Evolutionary conservation across 305 asterid species (phyloP).

Genomic region (Ilex paraguariensis): DNA sequence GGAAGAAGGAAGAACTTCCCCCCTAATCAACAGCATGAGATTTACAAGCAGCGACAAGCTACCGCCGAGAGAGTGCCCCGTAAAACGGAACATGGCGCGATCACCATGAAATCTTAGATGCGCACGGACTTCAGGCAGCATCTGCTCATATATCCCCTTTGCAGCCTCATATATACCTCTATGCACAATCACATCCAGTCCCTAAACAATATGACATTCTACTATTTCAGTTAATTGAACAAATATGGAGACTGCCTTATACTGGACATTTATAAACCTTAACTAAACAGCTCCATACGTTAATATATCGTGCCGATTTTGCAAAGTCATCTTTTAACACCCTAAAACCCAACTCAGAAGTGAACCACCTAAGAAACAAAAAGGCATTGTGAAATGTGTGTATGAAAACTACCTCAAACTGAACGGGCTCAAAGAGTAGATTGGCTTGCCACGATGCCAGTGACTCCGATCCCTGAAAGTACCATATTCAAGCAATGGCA

Average conservation of each 20-base stretch:
- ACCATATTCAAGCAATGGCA: background rate
- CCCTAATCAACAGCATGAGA: conserved; percentile 80
- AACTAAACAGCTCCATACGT: background rate
- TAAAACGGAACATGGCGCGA: conserved; percentile 68
- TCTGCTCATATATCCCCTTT: conserved; percentile 86
- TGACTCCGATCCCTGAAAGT: conserved; percentile 82
- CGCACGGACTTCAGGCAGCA: conserved; percentile 71
- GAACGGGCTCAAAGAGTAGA: conserved; percentile 82
- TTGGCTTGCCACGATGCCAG: conserved; percentile 97
- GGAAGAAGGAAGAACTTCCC: conserved; percentile 61
- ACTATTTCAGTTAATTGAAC: background rate
- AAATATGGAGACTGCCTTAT: background rate
- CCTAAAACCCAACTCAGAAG: no score
- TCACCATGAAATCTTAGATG: conserved; percentile 58
- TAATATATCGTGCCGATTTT: background rate
- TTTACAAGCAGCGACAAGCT: conserved; percentile 78
- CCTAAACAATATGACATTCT: conserved; percentile 34
- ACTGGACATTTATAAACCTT: background rate
- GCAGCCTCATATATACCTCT: conserved; percentile 98
- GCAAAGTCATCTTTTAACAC: background rate
- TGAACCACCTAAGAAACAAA: background rate
- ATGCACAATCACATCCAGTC: conserved; percentile 80
- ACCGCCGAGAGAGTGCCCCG: conserved; percentile 97
- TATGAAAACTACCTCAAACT: conserved; percentile 67
- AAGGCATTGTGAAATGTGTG: background rate